A percentile compares a stretch with the other conserved stretches of the same genome.
Evolutionary conservation across 768 basidiomycete species (phyloP).

Genomic region (Rubroboletus satanas): DNA sequence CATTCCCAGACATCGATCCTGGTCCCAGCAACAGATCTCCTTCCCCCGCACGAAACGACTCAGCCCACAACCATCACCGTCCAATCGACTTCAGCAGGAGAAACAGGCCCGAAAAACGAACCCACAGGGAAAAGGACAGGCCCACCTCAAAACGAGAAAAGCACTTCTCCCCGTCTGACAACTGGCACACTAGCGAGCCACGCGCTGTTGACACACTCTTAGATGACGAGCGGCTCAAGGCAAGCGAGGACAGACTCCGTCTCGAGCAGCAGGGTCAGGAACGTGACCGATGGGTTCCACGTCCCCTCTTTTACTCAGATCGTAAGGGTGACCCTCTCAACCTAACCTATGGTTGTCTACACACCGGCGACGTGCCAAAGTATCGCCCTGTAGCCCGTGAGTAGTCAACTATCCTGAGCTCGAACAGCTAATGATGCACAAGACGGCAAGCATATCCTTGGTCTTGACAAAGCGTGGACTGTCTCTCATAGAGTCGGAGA

Average conservation of each 20-base stretch:
- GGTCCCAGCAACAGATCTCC: slow-evolving; percentile 34
- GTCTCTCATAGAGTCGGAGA: slow-evolving; percentile 53
- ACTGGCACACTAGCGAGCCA: slow-evolving; percentile 20
- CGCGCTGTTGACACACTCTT: slow-evolving; percentile 11
- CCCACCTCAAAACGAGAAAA: slow-evolving; percentile 30
- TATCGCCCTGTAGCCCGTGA: slow-evolving; percentile 58
- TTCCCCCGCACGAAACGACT: slow-evolving; percentile 17
- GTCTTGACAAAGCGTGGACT: slow-evolving; percentile 49
- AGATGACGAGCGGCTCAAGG: slow-evolving; percentile 33
- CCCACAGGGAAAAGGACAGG: slow-evolving; percentile 29
- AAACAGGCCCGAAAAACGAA: slow-evolving; percentile 22
- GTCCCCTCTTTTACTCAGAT: slow-evolving; percentile 55
- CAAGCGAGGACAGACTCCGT: slow-evolving; percentile 33
- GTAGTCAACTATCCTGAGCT: slow-evolving; percentile 19
- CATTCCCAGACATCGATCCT: slow-evolving; percentile 62
- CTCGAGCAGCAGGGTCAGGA: slow-evolving; percentile 18
- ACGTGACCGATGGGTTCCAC: slow-evolving; percentile 26
- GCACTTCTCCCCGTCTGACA: slow-evolving; percentile 23
- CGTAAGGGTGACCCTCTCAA: slow-evolving; percentile 63
- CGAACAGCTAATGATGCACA: slow-evolving; percentile 48
- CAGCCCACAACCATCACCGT: slow-evolving; percentile 9
- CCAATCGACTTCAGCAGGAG: slow-evolving; percentile 12
- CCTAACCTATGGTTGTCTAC: slow-evolving; percentile 61
- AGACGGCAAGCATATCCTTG: slow-evolving; percentile 53
- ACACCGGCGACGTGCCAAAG: slow-evolving; percentile 62